phyloP scores from a whole-genome alignment of 2,329 filamentous ascomycete species.

The Neodidymelliopsis sp. region DNA sequence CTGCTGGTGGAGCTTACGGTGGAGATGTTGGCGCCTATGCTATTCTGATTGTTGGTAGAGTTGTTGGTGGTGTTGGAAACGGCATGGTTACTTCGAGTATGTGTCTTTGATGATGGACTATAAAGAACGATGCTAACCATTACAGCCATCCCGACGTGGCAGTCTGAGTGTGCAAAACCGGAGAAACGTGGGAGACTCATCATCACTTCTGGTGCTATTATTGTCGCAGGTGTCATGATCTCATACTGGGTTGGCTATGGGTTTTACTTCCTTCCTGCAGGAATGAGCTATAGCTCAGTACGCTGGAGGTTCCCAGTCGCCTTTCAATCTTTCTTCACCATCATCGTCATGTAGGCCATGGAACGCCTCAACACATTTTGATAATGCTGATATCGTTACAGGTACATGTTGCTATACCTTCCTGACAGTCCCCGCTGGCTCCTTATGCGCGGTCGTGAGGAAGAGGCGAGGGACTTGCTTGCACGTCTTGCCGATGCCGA shows the following conservation, averaged over 20 bases:
- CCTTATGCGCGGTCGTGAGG: conserved; percentile 60
- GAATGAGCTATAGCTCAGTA: conserved; percentile 31
- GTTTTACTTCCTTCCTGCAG: conserved; percentile 57
- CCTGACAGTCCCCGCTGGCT: conserved; percentile 57
- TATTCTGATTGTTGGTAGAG: conserved; percentile 56
- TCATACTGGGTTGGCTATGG: conserved; percentile 52
- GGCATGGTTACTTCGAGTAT: conserved; percentile 43
- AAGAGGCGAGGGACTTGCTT: conserved; percentile 49
- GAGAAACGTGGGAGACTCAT: conserved; percentile 55
- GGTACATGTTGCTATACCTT: conserved; percentile 54
- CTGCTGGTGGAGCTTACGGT: conserved; percentile 52
- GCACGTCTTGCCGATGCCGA: conserved; percentile 48
- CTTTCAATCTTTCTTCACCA: conserved; percentile 64
- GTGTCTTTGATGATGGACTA: conserved; percentile 25
- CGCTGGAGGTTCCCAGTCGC: conserved; percentile 60
- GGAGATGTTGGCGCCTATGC: conserved; percentile 22
- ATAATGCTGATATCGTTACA: not conserved
- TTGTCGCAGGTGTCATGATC: conserved; percentile 54
- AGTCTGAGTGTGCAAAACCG: conserved; percentile 56
- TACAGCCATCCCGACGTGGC: conserved; percentile 53
- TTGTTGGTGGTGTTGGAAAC: conserved; percentile 58
- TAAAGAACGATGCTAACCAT: conserved; percentile 28
- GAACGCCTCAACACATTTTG: not conserved
- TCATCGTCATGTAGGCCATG: conserved; percentile 53
- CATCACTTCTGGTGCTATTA: conserved; percentile 56